These are phyloP conservation scores for Colletotrichum orchidophilum DNA, from an alignment of 2,329 filamentous ascomycete genomes.

Conservation along the genomic window DNA sequence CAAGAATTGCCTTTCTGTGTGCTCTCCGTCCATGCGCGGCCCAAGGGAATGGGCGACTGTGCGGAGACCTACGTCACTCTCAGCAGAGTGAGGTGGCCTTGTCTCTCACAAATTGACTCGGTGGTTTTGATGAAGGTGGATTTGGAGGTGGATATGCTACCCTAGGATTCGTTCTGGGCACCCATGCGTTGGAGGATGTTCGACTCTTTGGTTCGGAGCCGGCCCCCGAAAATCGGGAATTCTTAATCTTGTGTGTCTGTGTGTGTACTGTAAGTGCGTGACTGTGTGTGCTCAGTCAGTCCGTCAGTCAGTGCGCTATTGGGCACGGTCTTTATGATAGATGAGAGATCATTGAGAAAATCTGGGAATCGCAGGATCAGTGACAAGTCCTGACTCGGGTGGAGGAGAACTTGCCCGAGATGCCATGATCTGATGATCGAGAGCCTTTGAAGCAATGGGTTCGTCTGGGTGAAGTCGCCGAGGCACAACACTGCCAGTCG, in stretches of 20 bases:
- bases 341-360: constrained; percentile 8
- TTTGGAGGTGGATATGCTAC: constrained; percentile 8
- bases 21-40: constrained; percentile 19
- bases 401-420: not conserved
- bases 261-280: constrained; percentile 3
- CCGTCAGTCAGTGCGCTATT: not conserved
- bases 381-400: not conserved
- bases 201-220: constrained; percentile 10
- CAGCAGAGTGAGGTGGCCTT: constrained; percentile 6
- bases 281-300: too few relatives aligned
- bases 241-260: not conserved
- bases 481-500: not conserved
- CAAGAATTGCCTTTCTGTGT: not conserved
- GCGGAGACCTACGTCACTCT: constrained; percentile 30
- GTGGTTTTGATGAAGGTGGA: not conserved
- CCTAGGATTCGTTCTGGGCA: not conserved
- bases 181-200: constrained; percentile 2
- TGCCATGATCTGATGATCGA: not conserved
- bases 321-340: constrained; percentile 10
- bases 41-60: constrained; percentile 15
- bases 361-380: not conserved
- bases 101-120: constrained; percentile 1
- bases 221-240: constrained; percentile 8
- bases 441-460: not conserved
- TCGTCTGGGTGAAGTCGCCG: not conserved